Percentiles rank a stretch among this genome's conserved stretches.
Evolutionary conservation across 2,329 filamentous ascomycete species (phyloP).

Genomic region (Neofusicoccum umdonicola): DNA sequence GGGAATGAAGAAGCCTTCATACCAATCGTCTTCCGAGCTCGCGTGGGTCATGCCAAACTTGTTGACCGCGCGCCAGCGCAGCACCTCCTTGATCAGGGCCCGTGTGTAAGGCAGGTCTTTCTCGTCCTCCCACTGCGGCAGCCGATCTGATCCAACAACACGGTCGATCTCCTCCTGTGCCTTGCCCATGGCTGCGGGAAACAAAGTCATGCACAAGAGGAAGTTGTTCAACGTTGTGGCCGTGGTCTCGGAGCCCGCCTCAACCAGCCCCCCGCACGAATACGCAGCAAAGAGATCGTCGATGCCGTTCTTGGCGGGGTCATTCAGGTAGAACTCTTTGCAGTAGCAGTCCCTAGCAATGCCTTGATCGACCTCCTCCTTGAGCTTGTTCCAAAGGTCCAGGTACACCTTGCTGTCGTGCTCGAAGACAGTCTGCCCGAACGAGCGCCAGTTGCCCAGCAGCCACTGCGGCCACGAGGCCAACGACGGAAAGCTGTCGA

Average conservation of each 20-base stretch:
- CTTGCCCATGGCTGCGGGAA: conserved; percentile 19
- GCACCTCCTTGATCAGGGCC: conserved; percentile 29
- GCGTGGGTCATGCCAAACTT: conserved; percentile 46
- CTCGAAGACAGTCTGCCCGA: conserved; percentile 35
- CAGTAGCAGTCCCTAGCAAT: conserved; percentile 25
- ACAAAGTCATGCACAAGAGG: conserved; percentile 21
- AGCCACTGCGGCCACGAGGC: conserved; percentile 31
- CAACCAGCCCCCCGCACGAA: conserved; percentile 23
- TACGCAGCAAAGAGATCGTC: conserved; percentile 21
- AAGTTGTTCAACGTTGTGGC: conserved; percentile 21
- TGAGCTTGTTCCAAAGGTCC: conserved; percentile 38
- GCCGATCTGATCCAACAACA: conserved; percentile 22
- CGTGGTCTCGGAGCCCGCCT: conserved; percentile 32
- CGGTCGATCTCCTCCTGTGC: conserved; percentile 25
- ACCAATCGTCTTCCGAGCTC: conserved; percentile 45
- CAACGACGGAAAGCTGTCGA: conserved; percentile 31
- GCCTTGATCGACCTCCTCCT: conserved; percentile 35
- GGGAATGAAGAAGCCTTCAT: conserved; percentile 48
- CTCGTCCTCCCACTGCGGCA: conserved; percentile 26
- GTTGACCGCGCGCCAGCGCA: conserved; percentile 34
- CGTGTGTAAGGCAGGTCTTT: conserved; percentile 27
- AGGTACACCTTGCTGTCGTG: conserved; percentile 32
- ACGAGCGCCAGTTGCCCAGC: conserved; percentile 30
- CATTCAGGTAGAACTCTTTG: conserved; percentile 34
- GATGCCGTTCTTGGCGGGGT: conserved; percentile 31